Base-by-base conservation (phyloP, 176 grass and related monocot species). In the Carex littledalei region DNA sequence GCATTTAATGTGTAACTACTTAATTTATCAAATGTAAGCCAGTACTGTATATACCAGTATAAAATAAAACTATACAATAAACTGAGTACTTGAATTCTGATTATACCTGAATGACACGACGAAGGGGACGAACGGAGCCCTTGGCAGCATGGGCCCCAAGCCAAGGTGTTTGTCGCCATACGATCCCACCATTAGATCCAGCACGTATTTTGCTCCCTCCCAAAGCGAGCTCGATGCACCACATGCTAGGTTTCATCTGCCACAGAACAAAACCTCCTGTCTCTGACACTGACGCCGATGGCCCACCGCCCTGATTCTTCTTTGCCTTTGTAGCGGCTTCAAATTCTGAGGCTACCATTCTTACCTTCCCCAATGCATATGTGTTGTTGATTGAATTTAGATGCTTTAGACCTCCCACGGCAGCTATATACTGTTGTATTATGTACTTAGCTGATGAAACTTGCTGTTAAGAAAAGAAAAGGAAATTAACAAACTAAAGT, bases 101-200 rank as follows among this genome's bases (percentile, higher is more conserved):
- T 57, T 55, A 11, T 45, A 98, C 95, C 95, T 98, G 95, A 67
- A 95, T 84, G 13, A 91, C 91, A 82, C 95, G 95, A 62, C 95
- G 91, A 79, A 98, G 95, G 24, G 95, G 95, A 2, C 93, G 91
- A 3, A 93, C 88, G 8, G 95, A 89, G 12, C 95, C 93, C 78
- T 95, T 94, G 16, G 93, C 95, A 15, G 92, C 91, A 79, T 98
- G 95, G 9, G 93, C 93, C 80, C 95, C 95, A 34, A 98, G 92
- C 95, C 95, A 98, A 14, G 95, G 93, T 4, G 93, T 98, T 87
- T 98, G 95, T 69, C 93, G 95, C 95, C 95, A 98, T 39, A 95
- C 91, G 52, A 94, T 91, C 58, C 85, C 78, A 66, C 95, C 95
- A 72, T 98, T 98, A 63, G 91, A 98, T 55, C 95, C 95, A 16